Percentiles rank a stretch among this genome's conserved stretches.
phyloP scores from a whole-genome alignment of 2,329 filamentous ascomycete species.

The Nemania sp. region DNA sequence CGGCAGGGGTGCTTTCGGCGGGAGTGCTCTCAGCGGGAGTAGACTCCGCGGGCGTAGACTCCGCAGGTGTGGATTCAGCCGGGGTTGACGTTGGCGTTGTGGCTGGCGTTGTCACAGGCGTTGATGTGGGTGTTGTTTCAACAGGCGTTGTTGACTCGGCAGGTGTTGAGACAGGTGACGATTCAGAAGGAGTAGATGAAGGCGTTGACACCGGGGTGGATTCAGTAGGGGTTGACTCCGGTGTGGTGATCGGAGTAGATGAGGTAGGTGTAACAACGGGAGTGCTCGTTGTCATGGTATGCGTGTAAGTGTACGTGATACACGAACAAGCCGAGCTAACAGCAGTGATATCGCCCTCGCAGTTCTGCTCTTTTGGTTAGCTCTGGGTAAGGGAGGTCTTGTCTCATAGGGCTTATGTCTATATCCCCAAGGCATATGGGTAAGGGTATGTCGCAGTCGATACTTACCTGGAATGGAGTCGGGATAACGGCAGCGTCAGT shows the following conservation, averaged over 20 bases:
- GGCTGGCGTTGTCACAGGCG: background rate
- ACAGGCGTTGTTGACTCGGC: constrained; percentile 2
- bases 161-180: background rate
- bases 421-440: background rate
- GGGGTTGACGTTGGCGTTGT: background rate
- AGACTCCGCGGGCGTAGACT: background rate
- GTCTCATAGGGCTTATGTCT: background rate
- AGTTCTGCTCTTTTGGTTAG: constrained; percentile 32
- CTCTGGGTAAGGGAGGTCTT: background rate
- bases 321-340: constrained; percentile 40
- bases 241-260: constrained; percentile 22
- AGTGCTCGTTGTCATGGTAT: constrained; percentile 28
- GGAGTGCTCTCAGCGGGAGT: background rate
- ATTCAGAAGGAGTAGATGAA: background rate
- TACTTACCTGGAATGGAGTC: constrained; percentile 36
- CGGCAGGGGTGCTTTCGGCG: background rate
- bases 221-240: constrained; percentile 14
- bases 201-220: background rate
- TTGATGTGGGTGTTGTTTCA: background rate
- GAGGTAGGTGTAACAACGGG: constrained; percentile 23
- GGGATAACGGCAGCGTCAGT: constrained; percentile 36
- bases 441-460: background rate
- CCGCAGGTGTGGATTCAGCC: background rate
- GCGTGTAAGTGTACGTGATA: constrained; percentile 36
- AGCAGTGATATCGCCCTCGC: constrained; percentile 26